phyloP scores from a whole-genome alignment of 345 rosid species.

The Citrus maxima region DNA sequence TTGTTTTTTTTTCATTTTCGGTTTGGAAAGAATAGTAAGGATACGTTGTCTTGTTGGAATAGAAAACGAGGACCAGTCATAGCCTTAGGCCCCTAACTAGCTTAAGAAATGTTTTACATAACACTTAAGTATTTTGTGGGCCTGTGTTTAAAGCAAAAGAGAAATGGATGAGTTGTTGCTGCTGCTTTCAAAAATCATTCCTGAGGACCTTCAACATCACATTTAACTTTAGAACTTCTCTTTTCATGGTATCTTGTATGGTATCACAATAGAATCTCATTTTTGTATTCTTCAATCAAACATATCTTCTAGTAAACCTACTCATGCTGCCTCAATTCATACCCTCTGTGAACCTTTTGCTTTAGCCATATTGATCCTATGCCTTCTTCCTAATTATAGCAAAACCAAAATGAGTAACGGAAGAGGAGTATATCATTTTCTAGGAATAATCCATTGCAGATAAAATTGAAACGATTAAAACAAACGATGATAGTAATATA shows the following conservation, averaged over 20 bases:
- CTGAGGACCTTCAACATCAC: not conserved
- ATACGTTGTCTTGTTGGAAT: not conserved
- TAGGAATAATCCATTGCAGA: too few relatives aligned
- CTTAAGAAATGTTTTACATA: constrained; percentile 3
- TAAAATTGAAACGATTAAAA: too few relatives aligned
- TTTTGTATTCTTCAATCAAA: too few relatives aligned
- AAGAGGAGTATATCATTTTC: not conserved
- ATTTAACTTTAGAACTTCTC: not conserved
- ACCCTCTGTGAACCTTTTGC: not conserved
- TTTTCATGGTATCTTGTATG: not conserved
- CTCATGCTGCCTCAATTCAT: not conserved
- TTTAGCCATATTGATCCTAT: not conserved
- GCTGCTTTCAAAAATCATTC: constrained; percentile 22
- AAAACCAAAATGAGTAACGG: not conserved
- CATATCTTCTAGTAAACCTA: not conserved
- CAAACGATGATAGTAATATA: too few relatives aligned
- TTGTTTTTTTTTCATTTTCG: too few relatives aligned
- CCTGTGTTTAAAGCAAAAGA: constrained; percentile 27
- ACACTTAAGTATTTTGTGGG: not conserved
- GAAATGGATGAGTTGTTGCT: not conserved
- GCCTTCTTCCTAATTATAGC: too few relatives aligned
- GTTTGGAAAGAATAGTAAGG: not conserved
- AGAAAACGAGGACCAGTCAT: not conserved
- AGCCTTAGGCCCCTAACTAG: constrained; percentile 8
- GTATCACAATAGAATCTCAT: not conserved